Conservation (phyloP, 768 basidiomycete genomes). For the Dentipellis sp. region DNA sequence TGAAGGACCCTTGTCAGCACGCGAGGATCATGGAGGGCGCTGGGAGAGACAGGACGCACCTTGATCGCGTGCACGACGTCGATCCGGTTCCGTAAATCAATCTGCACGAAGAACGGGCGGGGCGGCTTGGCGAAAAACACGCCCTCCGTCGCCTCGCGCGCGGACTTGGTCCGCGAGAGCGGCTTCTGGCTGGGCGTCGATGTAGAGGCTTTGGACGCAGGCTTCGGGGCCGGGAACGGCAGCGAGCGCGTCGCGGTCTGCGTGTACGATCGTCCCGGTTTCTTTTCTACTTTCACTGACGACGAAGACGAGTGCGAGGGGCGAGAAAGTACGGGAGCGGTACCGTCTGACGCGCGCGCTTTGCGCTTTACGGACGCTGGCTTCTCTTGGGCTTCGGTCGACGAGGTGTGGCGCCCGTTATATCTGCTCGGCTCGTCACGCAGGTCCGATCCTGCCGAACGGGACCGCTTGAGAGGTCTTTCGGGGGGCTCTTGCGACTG, state of each 20-base stretch:
- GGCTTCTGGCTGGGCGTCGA: not conserved
- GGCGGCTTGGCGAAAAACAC: not conserved
- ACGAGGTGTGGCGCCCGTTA: too few relatives aligned
- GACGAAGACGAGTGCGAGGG: not conserved
- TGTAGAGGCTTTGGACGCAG: not conserved
- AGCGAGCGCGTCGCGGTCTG: not conserved
- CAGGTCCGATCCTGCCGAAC: too few relatives aligned
- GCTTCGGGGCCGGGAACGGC: not conserved
- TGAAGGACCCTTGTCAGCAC: not conserved
- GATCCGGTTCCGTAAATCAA: not conserved
- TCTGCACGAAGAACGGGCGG: not conserved
- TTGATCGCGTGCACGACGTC: constrained; percentile 2
- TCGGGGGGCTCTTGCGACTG: not conserved
- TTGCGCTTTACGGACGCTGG: not conserved
- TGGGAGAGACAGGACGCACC: not conserved
- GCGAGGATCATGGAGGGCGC: not conserved
- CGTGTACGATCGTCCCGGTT: not conserved
- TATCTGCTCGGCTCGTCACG: too few relatives aligned
- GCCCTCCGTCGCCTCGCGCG: not conserved
- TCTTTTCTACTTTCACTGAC: not conserved
- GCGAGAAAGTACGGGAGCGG: not conserved
- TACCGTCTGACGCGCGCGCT: not conserved
- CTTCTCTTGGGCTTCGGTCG: not conserved
- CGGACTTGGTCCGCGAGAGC: too few relatives aligned
- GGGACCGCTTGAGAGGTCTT: not conserved